A percentile compares a stretch with the other conserved stretches of the same genome.
phyloP scores from a whole-genome alignment of 352 stramenopile species.

The Phytophthora megakarya region DNA sequence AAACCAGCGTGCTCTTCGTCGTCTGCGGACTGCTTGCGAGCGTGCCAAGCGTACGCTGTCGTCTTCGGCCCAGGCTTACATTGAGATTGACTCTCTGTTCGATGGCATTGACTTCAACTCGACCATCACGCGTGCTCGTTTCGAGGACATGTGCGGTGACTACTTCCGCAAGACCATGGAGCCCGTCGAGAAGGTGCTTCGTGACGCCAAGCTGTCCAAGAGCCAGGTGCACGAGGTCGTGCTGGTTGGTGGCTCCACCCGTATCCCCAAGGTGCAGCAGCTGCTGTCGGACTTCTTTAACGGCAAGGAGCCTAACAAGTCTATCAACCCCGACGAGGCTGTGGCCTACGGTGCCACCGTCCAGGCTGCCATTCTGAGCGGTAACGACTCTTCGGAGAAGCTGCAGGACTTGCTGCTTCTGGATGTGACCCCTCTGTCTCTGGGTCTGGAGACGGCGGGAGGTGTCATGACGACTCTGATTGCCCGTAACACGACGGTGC shows the following conservation, averaged over 20 bases:
- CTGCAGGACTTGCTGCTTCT: conserved; percentile 88
- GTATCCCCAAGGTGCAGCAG: conserved; percentile 77
- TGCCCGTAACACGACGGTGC: conserved; percentile 86
- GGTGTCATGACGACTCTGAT: conserved; percentile 92
- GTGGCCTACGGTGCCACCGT: conserved; percentile 83
- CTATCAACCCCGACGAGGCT: conserved; percentile 84
- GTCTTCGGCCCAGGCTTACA: conserved; percentile 91
- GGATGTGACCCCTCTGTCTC: conserved; percentile 87
- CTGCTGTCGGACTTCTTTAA: conserved; percentile 72
- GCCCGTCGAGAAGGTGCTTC: conserved; percentile 88
- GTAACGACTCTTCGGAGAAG: conserved; percentile 79
- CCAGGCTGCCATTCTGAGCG: conserved; percentile 64
- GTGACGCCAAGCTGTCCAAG: conserved; percentile 90
- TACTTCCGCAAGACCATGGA: conserved; percentile 93
- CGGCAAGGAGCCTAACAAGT: conserved; percentile 76
- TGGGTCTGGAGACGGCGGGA: conserved; percentile 87
- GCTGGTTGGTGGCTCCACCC: conserved; percentile 76
- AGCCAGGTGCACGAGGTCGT: conserved; percentile 84
- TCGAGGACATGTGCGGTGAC: conserved; percentile 91
- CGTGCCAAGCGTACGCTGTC: conserved; percentile 95
- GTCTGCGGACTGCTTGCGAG: conserved; percentile 93
- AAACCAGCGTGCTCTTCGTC: conserved; percentile 90
- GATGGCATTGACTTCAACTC: conserved; percentile 94
- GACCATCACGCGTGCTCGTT: conserved; percentile 90
- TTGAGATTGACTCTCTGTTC: conserved; percentile 95